A percentile compares a stretch with the other conserved stretches of the same genome.
Evolutionary conservation across 768 basidiomycete genomes (phyloP).

Genomic region (Auricularia cornea): DNA sequence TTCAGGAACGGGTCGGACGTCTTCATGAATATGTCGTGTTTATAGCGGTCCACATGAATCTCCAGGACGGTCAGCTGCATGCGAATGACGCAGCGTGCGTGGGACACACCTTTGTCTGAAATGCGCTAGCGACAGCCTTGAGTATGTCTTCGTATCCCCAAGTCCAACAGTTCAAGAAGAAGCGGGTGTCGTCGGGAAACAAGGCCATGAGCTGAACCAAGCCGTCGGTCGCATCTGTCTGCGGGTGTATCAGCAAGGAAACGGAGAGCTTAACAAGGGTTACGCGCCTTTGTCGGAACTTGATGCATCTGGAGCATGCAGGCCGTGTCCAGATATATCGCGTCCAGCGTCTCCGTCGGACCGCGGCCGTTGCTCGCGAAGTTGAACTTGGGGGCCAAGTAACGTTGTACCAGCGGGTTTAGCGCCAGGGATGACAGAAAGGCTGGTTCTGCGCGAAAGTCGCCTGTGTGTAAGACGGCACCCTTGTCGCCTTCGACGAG

Average conservation of each 20-base stretch:
- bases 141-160: slow-evolving; percentile 94
- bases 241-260: not conserved
- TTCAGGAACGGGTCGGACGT: slow-evolving; percentile 54
- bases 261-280: not conserved
- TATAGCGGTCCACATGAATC: slow-evolving; percentile 92
- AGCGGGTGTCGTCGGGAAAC: slow-evolving; percentile 57
- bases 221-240: slow-evolving; percentile 55
- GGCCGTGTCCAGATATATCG: slow-evolving; percentile 81
- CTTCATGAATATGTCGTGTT: slow-evolving; percentile 54
- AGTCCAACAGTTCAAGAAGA: slow-evolving; percentile 92
- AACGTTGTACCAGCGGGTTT: slow-evolving; percentile 67
- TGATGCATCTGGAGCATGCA: slow-evolving; percentile 43
- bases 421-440: slow-evolving; percentile 59
- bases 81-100: not conserved
- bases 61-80: slow-evolving; percentile 17
- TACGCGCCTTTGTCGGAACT: slow-evolving; percentile 61
- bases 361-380: not conserved
- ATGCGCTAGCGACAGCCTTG: slow-evolving; percentile 61
- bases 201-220: slow-evolving; percentile 61
- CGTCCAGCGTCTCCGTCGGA: slow-evolving; percentile 39
- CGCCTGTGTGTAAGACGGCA: slow-evolving; percentile 85
- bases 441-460: slow-evolving; percentile 81
- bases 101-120: slow-evolving; percentile 47
- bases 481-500: slow-evolving; percentile 64
- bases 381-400: slow-evolving; percentile 34